Conservation (phyloP, 257 asterid species). For the Lavandula angustifolia region DNA sequence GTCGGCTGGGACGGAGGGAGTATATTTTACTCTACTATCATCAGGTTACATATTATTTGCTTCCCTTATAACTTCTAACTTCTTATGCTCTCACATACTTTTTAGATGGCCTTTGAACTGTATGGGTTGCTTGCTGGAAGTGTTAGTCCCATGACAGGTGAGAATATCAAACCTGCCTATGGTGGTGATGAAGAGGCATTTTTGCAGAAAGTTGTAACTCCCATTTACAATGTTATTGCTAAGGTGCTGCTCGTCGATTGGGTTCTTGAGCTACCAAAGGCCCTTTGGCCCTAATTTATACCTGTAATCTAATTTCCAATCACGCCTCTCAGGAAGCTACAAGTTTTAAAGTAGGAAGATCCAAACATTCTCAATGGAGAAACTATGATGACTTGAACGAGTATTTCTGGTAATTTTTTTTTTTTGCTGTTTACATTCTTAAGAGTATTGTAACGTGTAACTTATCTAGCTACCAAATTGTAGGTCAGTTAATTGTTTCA, state of each 20-base stretch:
- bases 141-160: conserved; percentile 95
- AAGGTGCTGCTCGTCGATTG: conserved; percentile 47
- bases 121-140: conserved; percentile 93
- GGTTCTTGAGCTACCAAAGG: conserved; percentile 20
- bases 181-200: conserved; percentile 96
- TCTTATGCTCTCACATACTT: conserved; percentile 15
- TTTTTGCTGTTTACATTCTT: conserved; percentile 12
- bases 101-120: conserved; percentile 90
- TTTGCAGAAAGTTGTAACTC: conserved; percentile 79
- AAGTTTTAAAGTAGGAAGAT: conserved; percentile 54
- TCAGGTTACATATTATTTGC: not conserved
- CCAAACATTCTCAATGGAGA: conserved; percentile 92
- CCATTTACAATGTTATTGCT: conserved; percentile 75
- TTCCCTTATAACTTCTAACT: conserved; percentile 1
- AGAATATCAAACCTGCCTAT: conserved; percentile 86
- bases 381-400: conserved; percentile 95
- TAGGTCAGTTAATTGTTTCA: conserved; percentile 90
- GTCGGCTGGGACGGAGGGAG: too few species aligned
- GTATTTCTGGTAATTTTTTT: conserved; percentile 70
- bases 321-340: conserved; percentile 71
- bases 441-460: conserved; percentile 20
- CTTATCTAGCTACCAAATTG: conserved; percentile 39
- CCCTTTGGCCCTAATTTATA: conserved; percentile 20
- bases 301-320: conserved; percentile 13
- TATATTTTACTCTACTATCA: not conserved